Base-by-base conservation (phyloP, 2,329 filamentous ascomycete species). In the Aspergillus bombycis region DNA sequence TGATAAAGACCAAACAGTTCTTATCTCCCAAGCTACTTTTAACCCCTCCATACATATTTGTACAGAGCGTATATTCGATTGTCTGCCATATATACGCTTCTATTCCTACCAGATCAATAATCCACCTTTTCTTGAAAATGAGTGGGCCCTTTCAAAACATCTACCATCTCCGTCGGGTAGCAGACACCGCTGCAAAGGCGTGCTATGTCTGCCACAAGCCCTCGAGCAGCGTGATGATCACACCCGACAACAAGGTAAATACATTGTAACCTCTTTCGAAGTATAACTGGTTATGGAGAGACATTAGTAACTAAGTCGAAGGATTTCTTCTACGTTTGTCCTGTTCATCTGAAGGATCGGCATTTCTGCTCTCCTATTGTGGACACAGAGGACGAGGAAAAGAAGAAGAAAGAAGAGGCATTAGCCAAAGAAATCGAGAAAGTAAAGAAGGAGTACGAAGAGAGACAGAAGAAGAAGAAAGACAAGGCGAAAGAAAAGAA, bases 141-240 rank as follows among this genome's bases (percentile, higher is more conserved):
- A 57, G 36, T 36, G 76, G 76, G 70, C 70, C 74, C 46, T 67
- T 94, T 63, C 86, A 87, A 48, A 98, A 98, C 74, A 79, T 91
- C 34, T 98, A 94, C 80, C 88, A 92, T 67, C 91, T 94, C 68
- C 91, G 94, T 57, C 92, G 89, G 70, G 94, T 98, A 41, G 93
- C 93, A 14, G 93, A 96, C 34, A 86, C 88, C n/a, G 86, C 90
- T 1, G 86, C 92, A 14, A 96, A 92, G 79, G 84, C 92, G 57
- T 99, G 95, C 79, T 91, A 93, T 78, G 88, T 98, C 67, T 98
- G 95, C 84, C 96, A 90, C 83, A 96, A 95, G 79, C 91, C 91
- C 10, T 93, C 90, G 63, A 88, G 89, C 8, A 96, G 90, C 68
- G 94, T 98, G 21, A 83, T 99, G 60, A 92, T 97, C 70, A 96